A percentile compares a stretch with the other conserved stretches of the same genome.
Conservation (phyloP, 139 green algal genomes). For the Chlorella sp. region DNA sequence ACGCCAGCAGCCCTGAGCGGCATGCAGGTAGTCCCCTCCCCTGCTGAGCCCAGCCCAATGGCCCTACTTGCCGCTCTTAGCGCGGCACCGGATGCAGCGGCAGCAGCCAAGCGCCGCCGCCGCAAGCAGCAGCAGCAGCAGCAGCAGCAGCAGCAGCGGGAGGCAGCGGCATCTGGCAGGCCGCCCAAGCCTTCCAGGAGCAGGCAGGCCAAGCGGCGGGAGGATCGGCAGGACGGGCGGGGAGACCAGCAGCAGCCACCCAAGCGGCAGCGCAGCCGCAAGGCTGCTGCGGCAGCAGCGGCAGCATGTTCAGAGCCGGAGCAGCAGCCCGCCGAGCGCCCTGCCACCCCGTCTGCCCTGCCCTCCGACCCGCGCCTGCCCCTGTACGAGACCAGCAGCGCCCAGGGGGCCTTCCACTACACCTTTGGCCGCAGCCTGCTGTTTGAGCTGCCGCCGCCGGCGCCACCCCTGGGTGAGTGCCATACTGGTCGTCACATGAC, state of each 20-base stretch:
- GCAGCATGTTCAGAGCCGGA: too few relatives aligned
- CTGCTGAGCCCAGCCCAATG: neutral
- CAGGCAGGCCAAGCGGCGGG: neutral
- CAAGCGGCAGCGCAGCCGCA: neutral
- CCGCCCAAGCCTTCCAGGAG: too few relatives aligned
- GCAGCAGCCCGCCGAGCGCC: neutral
- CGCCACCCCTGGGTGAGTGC: neutral
- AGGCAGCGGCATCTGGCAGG: too few relatives aligned
- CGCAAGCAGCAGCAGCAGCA: neutral
- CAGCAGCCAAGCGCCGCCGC: neutral
- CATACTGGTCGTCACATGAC: neutral
- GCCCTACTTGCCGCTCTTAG: too few relatives aligned
- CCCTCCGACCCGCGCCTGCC: neutral
- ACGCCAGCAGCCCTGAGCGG: neutral
- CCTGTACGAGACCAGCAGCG: neutral
- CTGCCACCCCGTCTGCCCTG: neutral
- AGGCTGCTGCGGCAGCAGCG: neutral
- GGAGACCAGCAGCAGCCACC: neutral
- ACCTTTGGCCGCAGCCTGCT: neutral
- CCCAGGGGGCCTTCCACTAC: neutral
- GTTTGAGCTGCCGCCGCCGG: neutral
- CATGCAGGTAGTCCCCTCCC: neutral
- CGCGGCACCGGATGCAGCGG: neutral
- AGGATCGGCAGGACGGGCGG: neutral
- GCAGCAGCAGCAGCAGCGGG: too few relatives aligned